A percentile compares a stretch with the other conserved stretches of the same genome.
Conservation (phyloP, 1,139 yeast genomes). For the Diutina ranongensis region DNA sequence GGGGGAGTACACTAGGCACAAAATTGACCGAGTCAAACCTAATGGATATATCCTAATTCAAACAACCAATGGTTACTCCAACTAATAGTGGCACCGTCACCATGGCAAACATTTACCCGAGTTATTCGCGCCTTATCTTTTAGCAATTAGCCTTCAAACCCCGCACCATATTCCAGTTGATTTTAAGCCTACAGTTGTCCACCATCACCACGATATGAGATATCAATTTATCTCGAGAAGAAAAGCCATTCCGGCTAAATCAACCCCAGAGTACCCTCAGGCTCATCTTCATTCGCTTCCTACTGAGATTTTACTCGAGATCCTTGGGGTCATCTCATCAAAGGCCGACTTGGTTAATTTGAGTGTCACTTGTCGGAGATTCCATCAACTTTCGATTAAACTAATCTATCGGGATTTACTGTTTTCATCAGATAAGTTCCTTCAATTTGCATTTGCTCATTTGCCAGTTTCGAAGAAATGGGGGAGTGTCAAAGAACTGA, state of each 20-base stretch:
- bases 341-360: background rate
- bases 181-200: too few relatives aligned
- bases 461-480: background rate
- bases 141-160: too few relatives aligned
- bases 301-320: background rate
- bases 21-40: too few relatives aligned
- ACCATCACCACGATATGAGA: background rate
- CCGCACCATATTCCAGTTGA: background rate
- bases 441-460: background rate
- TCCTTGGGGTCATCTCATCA: background rate
- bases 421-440: background rate
- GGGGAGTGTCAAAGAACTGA: background rate
- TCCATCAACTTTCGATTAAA: background rate
- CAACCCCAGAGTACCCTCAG: constrained; percentile 1
- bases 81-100: too few relatives aligned
- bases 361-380: background rate
- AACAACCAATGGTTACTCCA: too few relatives aligned
- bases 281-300: constrained; percentile 3
- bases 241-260: background rate
- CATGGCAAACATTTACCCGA: too few relatives aligned
- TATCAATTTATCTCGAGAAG: background rate
- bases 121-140: too few relatives aligned
- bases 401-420: background rate
- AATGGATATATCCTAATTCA: too few relatives aligned
- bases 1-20: too few relatives aligned